phyloP scores from a whole-genome alignment of 371 early-diverging fungal species.

The Mortierella sp. region DNA sequence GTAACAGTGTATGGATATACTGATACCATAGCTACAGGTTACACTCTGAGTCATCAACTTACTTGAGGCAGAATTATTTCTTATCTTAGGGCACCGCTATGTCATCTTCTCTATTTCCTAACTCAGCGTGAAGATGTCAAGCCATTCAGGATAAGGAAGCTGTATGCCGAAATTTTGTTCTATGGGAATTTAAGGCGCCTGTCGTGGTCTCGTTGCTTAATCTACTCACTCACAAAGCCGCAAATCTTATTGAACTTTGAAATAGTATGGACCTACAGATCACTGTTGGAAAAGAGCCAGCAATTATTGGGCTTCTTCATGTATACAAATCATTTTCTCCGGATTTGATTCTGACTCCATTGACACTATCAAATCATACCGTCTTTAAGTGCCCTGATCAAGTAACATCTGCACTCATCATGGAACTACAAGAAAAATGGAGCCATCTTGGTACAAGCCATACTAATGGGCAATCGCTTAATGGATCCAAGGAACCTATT shows the following conservation, averaged over 20 bases:
- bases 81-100: slow-evolving; percentile 58
- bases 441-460: slow-evolving; percentile 9
- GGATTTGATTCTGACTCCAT: slow-evolving; percentile 53
- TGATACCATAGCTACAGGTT: background rate
- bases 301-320: slow-evolving; percentile 59
- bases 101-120: slow-evolving; percentile 68
- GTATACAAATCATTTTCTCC: slow-evolving; percentile 60
- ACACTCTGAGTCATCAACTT: background rate
- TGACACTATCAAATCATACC: slow-evolving; percentile 32
- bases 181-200: background rate
- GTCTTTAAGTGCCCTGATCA: slow-evolving; percentile 62
- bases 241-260: background rate
- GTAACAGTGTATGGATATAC: slow-evolving; percentile 19
- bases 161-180: slow-evolving; percentile 52
- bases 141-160: slow-evolving; percentile 60
- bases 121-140: slow-evolving; percentile 64
- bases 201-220: background rate
- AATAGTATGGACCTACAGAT: slow-evolving; percentile 59
- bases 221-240: background rate
- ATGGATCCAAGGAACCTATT: slow-evolving; percentile 46
- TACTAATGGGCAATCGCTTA: background rate
- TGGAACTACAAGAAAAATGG: slow-evolving; percentile 52
- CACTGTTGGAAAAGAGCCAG: slow-evolving; percentile 54
- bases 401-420: slow-evolving; percentile 39
- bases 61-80: no score